Conservation (phyloP, 139 green algal species). For the Dunaliella primolecta region DNA sequence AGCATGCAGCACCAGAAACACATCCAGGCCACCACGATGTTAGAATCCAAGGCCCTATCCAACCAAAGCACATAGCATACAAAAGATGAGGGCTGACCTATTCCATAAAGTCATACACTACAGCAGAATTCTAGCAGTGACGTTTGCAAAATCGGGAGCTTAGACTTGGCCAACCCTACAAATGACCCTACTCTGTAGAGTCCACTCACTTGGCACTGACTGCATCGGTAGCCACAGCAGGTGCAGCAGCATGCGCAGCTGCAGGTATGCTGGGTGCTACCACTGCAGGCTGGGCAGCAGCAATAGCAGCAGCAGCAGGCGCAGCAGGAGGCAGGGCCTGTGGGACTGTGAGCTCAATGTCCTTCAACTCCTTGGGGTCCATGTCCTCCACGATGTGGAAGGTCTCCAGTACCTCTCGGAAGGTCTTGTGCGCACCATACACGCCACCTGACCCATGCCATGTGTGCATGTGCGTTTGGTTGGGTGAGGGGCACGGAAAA, state of each 20-base stretch:
- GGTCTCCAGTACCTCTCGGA: conserved; percentile 18
- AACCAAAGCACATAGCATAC: too few relatives aligned
- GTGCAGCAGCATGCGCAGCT: neutral
- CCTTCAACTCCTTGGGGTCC: neutral
- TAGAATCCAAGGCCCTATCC: too few relatives aligned
- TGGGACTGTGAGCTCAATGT: neutral
- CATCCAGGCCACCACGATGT: too few relatives aligned
- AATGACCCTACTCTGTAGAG: too few relatives aligned
- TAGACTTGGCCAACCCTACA: too few relatives aligned
- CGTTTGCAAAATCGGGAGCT: too few relatives aligned
- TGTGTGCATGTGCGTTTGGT: neutral
- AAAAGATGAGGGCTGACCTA: too few relatives aligned
- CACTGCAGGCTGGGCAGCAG: neutral
- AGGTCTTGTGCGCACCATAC: conserved; percentile 23
- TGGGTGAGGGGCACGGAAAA: neutral
- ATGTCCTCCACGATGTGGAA: conserved; percentile 10
- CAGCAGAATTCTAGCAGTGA: too few relatives aligned
- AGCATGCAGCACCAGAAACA: too few relatives aligned
- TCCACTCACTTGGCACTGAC: too few relatives aligned
- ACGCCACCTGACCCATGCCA: conserved; percentile 39
- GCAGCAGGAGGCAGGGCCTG: neutral
- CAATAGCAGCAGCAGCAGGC: neutral
- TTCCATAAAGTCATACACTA: too few relatives aligned
- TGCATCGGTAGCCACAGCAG: neutral
- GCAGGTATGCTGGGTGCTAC: neutral